Base-by-base conservation (phyloP, 1,284 basidiomycete genomes). In the Boletus mariae region DNA sequence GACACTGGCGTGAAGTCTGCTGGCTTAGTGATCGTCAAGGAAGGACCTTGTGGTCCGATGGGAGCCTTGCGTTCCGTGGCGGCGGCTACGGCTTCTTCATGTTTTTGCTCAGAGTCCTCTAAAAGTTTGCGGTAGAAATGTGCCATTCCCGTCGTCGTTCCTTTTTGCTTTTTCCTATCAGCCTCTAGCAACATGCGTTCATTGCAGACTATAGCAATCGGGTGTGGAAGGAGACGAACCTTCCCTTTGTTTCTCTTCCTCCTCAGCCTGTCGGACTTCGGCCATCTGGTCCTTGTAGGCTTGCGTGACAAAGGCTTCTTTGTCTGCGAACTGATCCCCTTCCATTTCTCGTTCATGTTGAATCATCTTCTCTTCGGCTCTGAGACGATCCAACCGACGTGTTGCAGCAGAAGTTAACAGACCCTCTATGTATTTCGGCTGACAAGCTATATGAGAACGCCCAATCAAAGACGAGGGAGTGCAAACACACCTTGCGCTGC, bases 301-400 rank as follows among this genome's bases (percentile, higher is more conserved):
- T 64, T 94, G 92, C 1, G 97, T 99, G 43, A 99, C 95, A 64
- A 98, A 99, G 23, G 87, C 82, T 57, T 99, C 97, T 75, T 96
- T 99, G 74, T 93, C 96, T 45, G 79, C 81, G 70, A 94, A 99
- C 69, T 95, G 85, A 58, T 96, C 94, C 0, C 97, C 97, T 73
- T 99, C 97, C 25, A 81, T 75, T 68, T 95, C 92, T 20, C 97
- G 82, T 69, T 99, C 96, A 45, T 84, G 82, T 70, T 96, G 91
- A 63, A 98, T 89, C 87, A 95, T 92, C 77, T 98, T 98, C 73
- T 99, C 94, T 71, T 99, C 96, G 0, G 97, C 97, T 52, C 95
- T 80, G n/a, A 98, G 71, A 61, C 92, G 82, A 69, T 99, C 97
- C 42, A 97, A 75, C 63, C 88, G 85, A 32, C 97, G 83, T 40